A percentile compares a stretch with the other conserved stretches of the same genome.
Evolutionary conservation across 176 grass and related monocot genomes (phyloP).

Genomic region (Ananas comosus): DNA sequence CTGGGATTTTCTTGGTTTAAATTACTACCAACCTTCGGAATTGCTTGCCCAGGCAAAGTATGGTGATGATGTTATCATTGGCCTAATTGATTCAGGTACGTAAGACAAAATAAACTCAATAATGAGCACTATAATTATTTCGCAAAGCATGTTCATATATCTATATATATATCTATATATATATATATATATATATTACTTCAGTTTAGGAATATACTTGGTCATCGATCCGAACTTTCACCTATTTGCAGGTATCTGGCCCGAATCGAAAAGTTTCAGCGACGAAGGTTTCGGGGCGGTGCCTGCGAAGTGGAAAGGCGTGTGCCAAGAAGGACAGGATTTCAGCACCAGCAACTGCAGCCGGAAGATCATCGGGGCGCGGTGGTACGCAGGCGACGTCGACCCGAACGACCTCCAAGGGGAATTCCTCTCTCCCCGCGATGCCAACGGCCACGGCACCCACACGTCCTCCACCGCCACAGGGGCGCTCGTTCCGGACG

Average conservation of each 20-base stretch:
- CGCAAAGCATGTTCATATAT: neutral
- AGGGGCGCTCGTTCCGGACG: slow-evolving; percentile 31
- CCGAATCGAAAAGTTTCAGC: slow-evolving; percentile 7
- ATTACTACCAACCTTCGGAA: slow-evolving; percentile 10
- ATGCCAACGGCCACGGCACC: slow-evolving; percentile 69
- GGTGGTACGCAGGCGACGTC: slow-evolving; percentile 7
- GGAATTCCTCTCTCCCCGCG: slow-evolving; percentile 36
- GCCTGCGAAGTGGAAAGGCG: slow-evolving; percentile 7
- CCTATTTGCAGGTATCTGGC: slow-evolving; percentile 6
- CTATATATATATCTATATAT: neutral
- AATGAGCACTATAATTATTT: neutral
- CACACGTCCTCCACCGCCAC: slow-evolving; percentile 69
- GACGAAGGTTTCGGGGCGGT: slow-evolving; percentile 9
- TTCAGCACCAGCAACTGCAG: slow-evolving; percentile 5
- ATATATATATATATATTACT: neutral
- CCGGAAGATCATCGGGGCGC: slow-evolving; percentile 20
- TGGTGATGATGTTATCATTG: neutral
- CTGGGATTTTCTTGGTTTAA: slow-evolving; percentile 34
- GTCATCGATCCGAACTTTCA: neutral
- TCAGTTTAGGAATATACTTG: neutral
- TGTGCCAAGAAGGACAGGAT: neutral
- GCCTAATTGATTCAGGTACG: neutral
- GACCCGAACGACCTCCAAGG: neutral
- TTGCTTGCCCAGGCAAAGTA: slow-evolving; percentile 5
- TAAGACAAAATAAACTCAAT: neutral